phyloP scores from a whole-genome alignment of 176 grass and related monocot species.

The Bromus sterilis region DNA sequence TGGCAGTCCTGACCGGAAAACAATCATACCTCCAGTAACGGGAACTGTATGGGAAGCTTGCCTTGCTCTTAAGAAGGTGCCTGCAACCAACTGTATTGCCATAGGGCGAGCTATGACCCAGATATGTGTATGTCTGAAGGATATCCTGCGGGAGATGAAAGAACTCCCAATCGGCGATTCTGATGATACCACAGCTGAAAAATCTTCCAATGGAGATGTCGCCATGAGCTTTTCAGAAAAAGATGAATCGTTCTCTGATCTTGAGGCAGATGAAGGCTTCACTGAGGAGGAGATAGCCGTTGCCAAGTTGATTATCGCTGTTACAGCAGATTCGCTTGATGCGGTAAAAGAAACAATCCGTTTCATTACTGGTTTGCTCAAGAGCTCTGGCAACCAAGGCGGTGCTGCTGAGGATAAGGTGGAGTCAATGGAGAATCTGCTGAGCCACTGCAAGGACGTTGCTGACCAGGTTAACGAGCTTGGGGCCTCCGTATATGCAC shows the following conservation, averaged over 20 bases:
- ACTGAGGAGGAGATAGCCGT: constrained; percentile 61
- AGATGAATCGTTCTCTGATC: constrained; percentile 39
- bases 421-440: constrained; percentile 74
- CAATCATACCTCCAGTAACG: constrained; percentile 48
- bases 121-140: constrained; percentile 69
- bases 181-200: constrained; percentile 13
- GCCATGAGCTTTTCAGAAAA: constrained; percentile 43
- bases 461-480: constrained; percentile 68
- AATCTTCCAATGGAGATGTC: constrained; percentile 27
- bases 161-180: constrained; percentile 52
- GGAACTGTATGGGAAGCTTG: constrained; percentile 89
- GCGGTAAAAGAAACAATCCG: constrained; percentile 79
- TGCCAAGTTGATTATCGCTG: constrained; percentile 42
- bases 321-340: constrained; percentile 48
- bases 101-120: constrained; percentile 78
- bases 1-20: constrained; percentile 31
- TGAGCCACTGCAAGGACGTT: constrained; percentile 57
- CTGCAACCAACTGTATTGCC: constrained; percentile 61
- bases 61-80: constrained; percentile 72
- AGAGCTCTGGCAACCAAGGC: constrained; percentile 23
- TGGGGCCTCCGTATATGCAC: constrained; percentile 72
- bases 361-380: constrained; percentile 74
- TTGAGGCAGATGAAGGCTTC: constrained; percentile 64
- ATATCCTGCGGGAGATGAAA: constrained; percentile 84
- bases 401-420: constrained; percentile 40